Percentiles rank a stretch among this genome's conserved stretches.
These are phyloP conservation scores for Mycena albidolilacea DNA, from an alignment of 768 basidiomycete genomes.

Conservation along the genomic window DNA sequence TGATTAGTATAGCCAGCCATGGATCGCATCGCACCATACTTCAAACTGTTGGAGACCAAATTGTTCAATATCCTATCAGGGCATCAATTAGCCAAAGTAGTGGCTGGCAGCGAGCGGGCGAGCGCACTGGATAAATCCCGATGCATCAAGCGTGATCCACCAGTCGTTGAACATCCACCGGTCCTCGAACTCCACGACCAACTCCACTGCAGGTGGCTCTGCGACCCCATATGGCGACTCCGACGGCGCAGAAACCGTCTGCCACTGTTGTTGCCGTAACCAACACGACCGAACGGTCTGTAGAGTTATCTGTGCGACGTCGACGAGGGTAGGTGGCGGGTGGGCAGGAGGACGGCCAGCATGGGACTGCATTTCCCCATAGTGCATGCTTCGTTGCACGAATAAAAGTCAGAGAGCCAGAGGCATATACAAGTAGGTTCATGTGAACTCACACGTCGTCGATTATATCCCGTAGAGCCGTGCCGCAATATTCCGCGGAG, in stretches of 20 bases:
- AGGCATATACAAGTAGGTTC: neutral
- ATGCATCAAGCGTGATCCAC: conserved; percentile 26
- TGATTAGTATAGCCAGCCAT: neutral
- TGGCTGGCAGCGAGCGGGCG: neutral
- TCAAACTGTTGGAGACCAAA: conserved; percentile 30
- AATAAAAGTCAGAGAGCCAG: neutral
- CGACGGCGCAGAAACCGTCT: neutral
- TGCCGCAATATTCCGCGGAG: conserved; percentile 34
- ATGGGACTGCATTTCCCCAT: conserved; percentile 26
- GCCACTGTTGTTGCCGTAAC: conserved; percentile 20
- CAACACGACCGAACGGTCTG: conserved; percentile 10
- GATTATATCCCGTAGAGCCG: conserved; percentile 27
- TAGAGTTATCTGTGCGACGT: conserved; percentile 12
- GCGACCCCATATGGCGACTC: neutral
- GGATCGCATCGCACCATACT: neutral
- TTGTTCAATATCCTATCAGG: conserved; percentile 29
- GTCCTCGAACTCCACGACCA: conserved; percentile 30
- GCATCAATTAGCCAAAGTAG: neutral
- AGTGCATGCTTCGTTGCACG: conserved; percentile 17
- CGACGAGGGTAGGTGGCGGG: conserved; percentile 3
- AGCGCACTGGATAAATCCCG: conserved; percentile 21
- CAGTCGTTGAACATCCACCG: conserved; percentile 19
- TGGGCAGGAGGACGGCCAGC: neutral
- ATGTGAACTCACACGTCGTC: conserved; percentile 27
- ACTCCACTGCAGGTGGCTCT: neutral